These are phyloP conservation scores for Talaromyces amestolkiae DNA, from an alignment of 2,329 filamentous ascomycete species.

Conservation along the genomic window DNA sequence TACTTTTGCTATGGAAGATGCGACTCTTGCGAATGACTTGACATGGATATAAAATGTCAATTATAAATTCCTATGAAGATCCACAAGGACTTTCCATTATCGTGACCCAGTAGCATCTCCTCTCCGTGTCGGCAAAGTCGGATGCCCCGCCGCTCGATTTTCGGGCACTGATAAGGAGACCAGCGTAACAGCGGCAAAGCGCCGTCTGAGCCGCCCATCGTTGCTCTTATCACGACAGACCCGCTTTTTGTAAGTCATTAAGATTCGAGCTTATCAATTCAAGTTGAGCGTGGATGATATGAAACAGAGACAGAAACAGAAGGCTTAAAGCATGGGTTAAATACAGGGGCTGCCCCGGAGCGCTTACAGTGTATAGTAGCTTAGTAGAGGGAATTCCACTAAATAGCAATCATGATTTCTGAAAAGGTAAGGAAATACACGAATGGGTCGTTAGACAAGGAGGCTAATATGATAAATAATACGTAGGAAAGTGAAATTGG, in stretches of 20 bases:
- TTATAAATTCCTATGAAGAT: neutral
- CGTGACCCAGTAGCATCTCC: neutral
- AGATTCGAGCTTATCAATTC: neutral
- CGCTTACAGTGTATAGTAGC: neutral
- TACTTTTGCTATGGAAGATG: neutral
- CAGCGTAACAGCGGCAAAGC: conserved; percentile 14
- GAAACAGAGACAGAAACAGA: neutral
- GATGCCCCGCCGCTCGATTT: neutral
- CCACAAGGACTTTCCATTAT: neutral
- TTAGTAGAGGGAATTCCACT: neutral
- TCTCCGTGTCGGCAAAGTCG: conserved; percentile 4
- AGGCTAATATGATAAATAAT: neutral
- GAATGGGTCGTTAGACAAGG: neutral
- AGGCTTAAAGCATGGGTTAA: neutral
- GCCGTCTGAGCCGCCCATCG: conserved; percentile 19
- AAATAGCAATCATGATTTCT: conserved; percentile 1
- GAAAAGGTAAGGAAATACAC: conserved; percentile 2
- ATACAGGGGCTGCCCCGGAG: neutral
- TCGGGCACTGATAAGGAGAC: conserved; percentile 16
- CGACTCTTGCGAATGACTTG: neutral
- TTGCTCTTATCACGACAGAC: conserved; percentile 17
- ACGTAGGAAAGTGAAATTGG: neutral
- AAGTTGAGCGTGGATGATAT: neutral
- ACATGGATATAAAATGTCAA: neutral
- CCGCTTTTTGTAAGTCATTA: conserved; percentile 2